Evolutionary conservation across 2,329 filamentous ascomycete genomes (phyloP).

Genomic region (Tolypocladium pustulatum): DNA sequence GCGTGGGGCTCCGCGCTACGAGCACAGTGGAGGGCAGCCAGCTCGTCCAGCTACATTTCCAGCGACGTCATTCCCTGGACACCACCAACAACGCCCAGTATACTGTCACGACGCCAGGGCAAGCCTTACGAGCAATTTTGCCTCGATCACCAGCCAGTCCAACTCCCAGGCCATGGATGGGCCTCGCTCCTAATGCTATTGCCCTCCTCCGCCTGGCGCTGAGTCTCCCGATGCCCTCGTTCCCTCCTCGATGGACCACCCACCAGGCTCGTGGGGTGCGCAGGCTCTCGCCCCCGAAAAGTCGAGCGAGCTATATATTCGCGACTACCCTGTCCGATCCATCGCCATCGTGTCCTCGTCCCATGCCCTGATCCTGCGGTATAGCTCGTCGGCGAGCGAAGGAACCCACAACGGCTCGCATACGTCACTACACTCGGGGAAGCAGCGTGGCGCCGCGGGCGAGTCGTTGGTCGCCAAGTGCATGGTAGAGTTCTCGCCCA

Average conservation of each 20-base stretch:
- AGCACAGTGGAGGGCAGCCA: neutral
- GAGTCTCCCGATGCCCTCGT: slow-evolving; percentile 3
- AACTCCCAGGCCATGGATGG: slow-evolving; percentile 8
- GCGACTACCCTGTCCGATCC: slow-evolving; percentile 76
- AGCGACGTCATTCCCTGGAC: neutral
- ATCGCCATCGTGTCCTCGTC: slow-evolving; percentile 74
- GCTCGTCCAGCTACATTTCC: neutral
- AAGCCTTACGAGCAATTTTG: neutral
- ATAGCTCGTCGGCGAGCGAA: slow-evolving; percentile 58
- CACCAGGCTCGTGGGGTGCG: slow-evolving; percentile 31
- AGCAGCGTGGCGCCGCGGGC: slow-evolving; percentile 28
- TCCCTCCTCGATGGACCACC: slow-evolving; percentile 33
- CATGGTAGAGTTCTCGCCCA: slow-evolving; percentile 76
- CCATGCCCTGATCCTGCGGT: slow-evolving; percentile 75
- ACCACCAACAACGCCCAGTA: neutral
- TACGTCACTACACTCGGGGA: slow-evolving; percentile 37
- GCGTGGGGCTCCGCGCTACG: neutral
- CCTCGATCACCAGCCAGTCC: neutral
- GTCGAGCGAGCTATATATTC: slow-evolving; percentile 71
- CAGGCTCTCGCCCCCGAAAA: slow-evolving; percentile 41
- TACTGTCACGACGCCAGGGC: neutral
- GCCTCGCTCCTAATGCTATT: slow-evolving; percentile 5
- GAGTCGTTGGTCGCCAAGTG: slow-evolving; percentile 49
- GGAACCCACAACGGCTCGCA: slow-evolving; percentile 47
- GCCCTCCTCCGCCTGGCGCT: slow-evolving; percentile 4